Conservation (phyloP, 352 stramenopile genomes). For the Globisporangium recalcitrans region DNA sequence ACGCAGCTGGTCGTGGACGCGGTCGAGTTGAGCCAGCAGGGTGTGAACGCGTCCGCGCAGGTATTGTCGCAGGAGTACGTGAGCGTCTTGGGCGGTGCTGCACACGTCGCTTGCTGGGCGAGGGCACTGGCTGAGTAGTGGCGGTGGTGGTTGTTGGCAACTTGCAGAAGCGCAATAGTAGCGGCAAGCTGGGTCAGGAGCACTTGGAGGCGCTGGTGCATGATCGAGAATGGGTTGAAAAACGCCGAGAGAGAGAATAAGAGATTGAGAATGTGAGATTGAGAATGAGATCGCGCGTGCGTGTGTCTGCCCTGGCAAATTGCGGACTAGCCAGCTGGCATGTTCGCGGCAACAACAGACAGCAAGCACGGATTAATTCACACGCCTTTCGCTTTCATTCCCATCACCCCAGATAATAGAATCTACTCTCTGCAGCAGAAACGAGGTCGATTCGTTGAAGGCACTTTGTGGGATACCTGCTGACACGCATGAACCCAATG, state of each 20-base stretch:
- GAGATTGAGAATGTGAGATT: too few species aligned
- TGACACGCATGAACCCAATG: neutral
- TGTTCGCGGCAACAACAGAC: neutral
- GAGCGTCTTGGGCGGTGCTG: slow-evolving; percentile 1
- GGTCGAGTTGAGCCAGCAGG: slow-evolving; percentile 1
- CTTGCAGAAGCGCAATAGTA: neutral
- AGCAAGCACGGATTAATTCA: neutral
- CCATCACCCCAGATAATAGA: neutral
- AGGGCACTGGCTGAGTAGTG: neutral
- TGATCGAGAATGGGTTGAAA: neutral
- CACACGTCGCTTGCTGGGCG: neutral
- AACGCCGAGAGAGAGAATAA: too few species aligned
- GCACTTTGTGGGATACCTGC: neutral
- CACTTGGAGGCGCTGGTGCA: neutral
- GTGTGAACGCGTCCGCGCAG: neutral
- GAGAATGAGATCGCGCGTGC: neutral
- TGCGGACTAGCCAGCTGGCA: neutral
- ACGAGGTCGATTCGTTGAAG: neutral
- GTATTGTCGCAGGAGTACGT: neutral
- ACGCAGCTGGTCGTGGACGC: neutral
- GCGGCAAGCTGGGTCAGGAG: neutral
- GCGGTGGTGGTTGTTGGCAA: neutral
- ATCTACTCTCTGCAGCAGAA: neutral
- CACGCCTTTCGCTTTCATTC: neutral
- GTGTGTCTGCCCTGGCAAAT: neutral